Evolutionary conservation across 169 alveolate genomes (phyloP), one percentile per base, ranked within the genome.

Genomic region (Babesia gibsoni): DNA sequence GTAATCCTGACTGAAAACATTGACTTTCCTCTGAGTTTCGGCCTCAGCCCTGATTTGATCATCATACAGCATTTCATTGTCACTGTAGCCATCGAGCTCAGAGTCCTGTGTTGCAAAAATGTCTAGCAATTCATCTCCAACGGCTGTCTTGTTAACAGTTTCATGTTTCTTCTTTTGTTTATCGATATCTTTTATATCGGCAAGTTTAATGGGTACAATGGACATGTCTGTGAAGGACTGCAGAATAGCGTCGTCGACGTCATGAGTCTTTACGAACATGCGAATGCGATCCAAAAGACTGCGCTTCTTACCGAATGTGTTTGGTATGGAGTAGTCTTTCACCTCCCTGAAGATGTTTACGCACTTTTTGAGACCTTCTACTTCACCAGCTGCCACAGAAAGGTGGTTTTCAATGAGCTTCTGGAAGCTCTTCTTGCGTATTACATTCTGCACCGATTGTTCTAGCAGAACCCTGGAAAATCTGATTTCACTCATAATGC

Each of bases 371-470:
- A 67, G 57, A 29, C 67, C 66, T 27, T 59, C 77, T 20, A 52
- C 90, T 20, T 74, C 87, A 18, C 79, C 84, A 36, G 67, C 57
- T 0, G 77, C 20, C 30, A 89, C 82, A 45, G 84, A 85, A 33
- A 89, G 80, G 75, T 90, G 88, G 59, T 89, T 87, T 46, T 84
- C 80, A 10, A 90, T 66, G 74, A 90, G 73, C 66, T 63, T 86
- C 42, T 66, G 75, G 46, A 90, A 89, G 37, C 91, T 67, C 66
- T 83, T 83, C 69, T 89, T 90, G 50, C 93, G 83, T 53, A 89
- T 81, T 33, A 86, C 83, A 53, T 90, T 90, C 46, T 85, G 88
- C 66, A 89, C 68, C 30, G 90, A 84, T 53, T 90, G 95, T 25
- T 79, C 91, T 33, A 89, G 70, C 45, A 90, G 56, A 27, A 90